Base-by-base conservation (phyloP, 306 rosid genomes). In the Castanopsis chinensis region DNA sequence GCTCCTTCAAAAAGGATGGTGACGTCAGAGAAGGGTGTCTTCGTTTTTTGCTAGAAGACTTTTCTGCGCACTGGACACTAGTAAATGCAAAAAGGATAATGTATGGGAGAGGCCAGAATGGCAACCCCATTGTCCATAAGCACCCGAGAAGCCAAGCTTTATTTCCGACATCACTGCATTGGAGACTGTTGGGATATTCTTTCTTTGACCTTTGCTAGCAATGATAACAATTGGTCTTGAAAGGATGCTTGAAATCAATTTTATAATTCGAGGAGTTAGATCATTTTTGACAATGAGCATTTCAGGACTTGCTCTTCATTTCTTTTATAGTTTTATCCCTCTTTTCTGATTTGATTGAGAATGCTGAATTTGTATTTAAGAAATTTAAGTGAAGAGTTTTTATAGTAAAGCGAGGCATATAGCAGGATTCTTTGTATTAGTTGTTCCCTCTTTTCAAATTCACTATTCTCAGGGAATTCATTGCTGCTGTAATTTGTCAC, bases 1-100 rank as follows among this genome's bases (percentile, higher is more conserved):
- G 75, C 73, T 37, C 25, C 87, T 32, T 85, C 91, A 20, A 88
- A 83, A 79, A 83, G 83, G 77, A 86, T 86, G 91, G 19, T 68
- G 76, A 65, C 74, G 27, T 84, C 89, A 13, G 89, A 88, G 30
- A 83, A 86, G 76, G 71, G 43, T 5, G 78, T 79, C 45, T 88
- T 88, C 20, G 69, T 81, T 14, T 88, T 85, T 70, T 74, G 88
- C 64, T 86, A 65, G 83, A 74, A 61, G 59, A 33, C 25, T 64
- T 33, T 78, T 3, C n/a, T 27, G 37, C 1, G 11, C 49, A 7
- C 12, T 10, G 1, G 12, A 9, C 49, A 9, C 49, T 41, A 32
- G 49, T 41, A 41, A 41, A 41, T 41, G 49, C 49, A 41, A 41
- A 7, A 41, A 41, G 0, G 49, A 6, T 41, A 6, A 41, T 41